A percentile compares a stretch with the other conserved stretches of the same genome.
Evolutionary conservation across 345 rosid species (phyloP).

Genomic region (Hypericum androsaemum): DNA sequence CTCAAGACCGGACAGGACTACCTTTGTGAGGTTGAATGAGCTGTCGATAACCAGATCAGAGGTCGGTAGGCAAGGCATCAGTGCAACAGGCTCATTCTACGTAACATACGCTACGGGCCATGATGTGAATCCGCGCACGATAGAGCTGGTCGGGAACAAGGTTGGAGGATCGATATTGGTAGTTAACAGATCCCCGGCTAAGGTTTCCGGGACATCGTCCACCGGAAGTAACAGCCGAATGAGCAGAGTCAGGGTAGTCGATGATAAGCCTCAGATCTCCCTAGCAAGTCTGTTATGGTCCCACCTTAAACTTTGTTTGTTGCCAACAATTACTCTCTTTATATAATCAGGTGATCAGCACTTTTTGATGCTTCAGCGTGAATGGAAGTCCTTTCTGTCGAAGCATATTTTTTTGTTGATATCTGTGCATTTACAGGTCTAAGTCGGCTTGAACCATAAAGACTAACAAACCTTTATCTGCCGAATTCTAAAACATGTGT

Average conservation of each 20-base stretch:
- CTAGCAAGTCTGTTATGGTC: conserved; percentile 68
- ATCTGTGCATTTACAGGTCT: no score
- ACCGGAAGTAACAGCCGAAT: conserved; percentile 24
- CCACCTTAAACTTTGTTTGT: conserved; percentile 61
- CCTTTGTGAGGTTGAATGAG: conserved; percentile 67
- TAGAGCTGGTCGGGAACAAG: conserved; percentile 47
- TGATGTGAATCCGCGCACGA: conserved; percentile 25
- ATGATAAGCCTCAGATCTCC: conserved; percentile 34
- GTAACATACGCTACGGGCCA: conserved; percentile 57
- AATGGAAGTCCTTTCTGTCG: no score
- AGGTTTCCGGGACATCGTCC: conserved; percentile 17
- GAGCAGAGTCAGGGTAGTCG: conserved; percentile 15
- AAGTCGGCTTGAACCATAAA: no score
- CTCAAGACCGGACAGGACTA: conserved; percentile 46
- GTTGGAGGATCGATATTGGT: conserved; percentile 45
- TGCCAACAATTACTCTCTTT: no score
- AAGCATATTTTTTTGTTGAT: no score
- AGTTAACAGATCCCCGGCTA: conserved; percentile 31
- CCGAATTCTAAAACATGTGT: no score
- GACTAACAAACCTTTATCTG: no score
- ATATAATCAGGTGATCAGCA: no score
- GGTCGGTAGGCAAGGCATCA: conserved; percentile 40
- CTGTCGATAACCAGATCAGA: conserved; percentile 62
- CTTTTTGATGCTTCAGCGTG: no score
- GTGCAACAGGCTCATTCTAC: conserved; percentile 59